Conservation (phyloP, 192 early-diverging fungal species). For the Phlyctochytrium arcticum region DNA sequence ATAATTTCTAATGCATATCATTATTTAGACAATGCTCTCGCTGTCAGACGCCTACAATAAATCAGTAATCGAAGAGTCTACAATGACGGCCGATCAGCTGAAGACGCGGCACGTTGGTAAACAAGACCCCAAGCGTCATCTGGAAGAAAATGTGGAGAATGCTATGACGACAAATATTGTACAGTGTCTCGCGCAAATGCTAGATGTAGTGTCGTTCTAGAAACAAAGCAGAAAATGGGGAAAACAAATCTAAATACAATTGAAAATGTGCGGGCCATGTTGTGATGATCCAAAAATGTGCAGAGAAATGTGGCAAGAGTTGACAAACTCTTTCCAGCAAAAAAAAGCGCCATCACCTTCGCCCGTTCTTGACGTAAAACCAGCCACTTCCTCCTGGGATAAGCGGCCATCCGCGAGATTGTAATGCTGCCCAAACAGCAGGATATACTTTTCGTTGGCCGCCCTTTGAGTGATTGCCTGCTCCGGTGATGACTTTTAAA, state of each 20-base stretch:
- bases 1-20: conserved; percentile 21
- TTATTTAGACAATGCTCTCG: conserved; percentile 60
- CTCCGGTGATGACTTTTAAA: conserved; percentile 19
- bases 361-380: conserved; percentile 15
- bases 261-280: no score
- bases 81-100: conserved; percentile 88
- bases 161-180: conserved; percentile 97
- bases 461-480: conserved; percentile 12
- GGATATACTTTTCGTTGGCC: conserved; percentile 17
- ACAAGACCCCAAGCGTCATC: conserved; percentile 98
- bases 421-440: neutral
- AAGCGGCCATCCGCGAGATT: conserved; percentile 6
- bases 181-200: conserved; percentile 86
- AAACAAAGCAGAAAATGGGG: neutral
- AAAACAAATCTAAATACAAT: neutral
- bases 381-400: conserved; percentile 3
- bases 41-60: conserved; percentile 96
- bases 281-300: no score
- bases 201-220: conserved; percentile 75
- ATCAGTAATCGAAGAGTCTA: conserved; percentile 94
- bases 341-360: neutral
- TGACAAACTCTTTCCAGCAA: neutral
- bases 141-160: conserved; percentile 87
- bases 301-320: no score
- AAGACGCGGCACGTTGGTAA: conserved; percentile 99